phyloP scores from a whole-genome alignment of 139 green algal species.

The Micractinium conductrix region DNA sequence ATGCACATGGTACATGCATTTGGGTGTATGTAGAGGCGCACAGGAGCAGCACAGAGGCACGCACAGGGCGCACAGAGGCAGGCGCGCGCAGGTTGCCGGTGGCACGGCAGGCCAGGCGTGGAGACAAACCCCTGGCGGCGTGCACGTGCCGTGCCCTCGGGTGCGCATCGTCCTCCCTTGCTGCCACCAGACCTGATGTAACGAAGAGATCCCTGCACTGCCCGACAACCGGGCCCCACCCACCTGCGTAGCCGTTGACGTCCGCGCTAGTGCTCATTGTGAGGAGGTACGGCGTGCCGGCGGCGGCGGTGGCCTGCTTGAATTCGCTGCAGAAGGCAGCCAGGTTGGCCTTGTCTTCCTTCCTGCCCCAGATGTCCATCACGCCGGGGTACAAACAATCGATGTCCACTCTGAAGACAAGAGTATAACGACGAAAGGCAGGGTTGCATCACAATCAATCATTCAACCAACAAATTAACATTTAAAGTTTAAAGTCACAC shows the following conservation, averaged over 20 bases:
- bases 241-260: background rate
- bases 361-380: background rate
- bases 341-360: slow-evolving; percentile 16
- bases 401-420: no score
- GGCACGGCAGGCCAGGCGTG: background rate
- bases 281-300: slow-evolving; percentile 27
- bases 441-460: no score
- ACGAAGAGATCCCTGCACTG: no score
- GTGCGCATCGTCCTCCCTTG: no score
- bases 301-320: background rate
- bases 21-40: background rate
- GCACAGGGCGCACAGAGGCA: no score
- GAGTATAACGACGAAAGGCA: no score
- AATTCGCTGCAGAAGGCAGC: slow-evolving; percentile 25
- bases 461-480: no score
- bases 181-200: background rate
- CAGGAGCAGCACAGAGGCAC: background rate
- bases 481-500: no score
- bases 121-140: no score
- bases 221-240: background rate
- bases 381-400: slow-evolving; percentile 32
- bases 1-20: background rate
- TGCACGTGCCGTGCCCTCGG: background rate
- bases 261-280: slow-evolving; percentile 9
- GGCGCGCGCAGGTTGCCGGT: no score